A percentile compares a stretch with the other conserved stretches of the same genome.
phyloP scores from a whole-genome alignment of 2,329 filamentous ascomycete genomes.

The Fusarium devonianum region DNA sequence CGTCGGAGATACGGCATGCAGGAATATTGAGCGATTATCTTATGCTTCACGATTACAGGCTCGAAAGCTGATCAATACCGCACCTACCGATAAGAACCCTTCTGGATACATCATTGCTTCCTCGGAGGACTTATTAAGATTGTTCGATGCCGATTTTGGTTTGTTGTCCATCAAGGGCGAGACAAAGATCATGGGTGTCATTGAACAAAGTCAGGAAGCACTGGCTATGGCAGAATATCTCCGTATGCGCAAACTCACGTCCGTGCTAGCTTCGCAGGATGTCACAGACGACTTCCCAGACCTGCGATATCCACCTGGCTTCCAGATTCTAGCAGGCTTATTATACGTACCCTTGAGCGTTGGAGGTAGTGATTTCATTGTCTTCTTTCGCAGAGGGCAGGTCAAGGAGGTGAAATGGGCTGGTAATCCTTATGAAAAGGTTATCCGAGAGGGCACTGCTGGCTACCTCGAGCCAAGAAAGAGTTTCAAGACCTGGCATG shows the following conservation, averaged over 20 bases:
- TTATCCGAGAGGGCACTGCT: constrained; percentile 73
- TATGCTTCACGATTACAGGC: constrained; percentile 86
- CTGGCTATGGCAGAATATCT: constrained; percentile 86
- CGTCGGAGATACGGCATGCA: constrained; percentile 83
- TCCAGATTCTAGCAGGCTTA: constrained; percentile 78
- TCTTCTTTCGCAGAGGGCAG: constrained; percentile 85
- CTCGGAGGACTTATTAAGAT: constrained; percentile 80
- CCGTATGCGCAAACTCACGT: constrained; percentile 75
- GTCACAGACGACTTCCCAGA: constrained; percentile 81
- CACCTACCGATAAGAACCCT: constrained; percentile 80
- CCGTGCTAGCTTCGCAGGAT: constrained; percentile 81
- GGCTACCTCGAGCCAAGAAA: constrained; percentile 79
- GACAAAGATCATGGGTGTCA: constrained; percentile 80
- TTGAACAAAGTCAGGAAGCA: constrained; percentile 81
- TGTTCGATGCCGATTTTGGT: constrained; percentile 89
- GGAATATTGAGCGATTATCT: constrained; percentile 86
- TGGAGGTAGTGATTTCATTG: constrained; percentile 83
- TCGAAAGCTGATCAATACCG: constrained; percentile 86
- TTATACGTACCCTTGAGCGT: constrained; percentile 82
- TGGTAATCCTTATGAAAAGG: constrained; percentile 85
- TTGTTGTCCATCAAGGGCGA: constrained; percentile 86
- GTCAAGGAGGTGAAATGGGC: constrained; percentile 83
- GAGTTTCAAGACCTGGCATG: constrained; percentile 82
- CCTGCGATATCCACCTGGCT: constrained; percentile 79
- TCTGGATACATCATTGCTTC: constrained; percentile 91